Evolutionary conservation across 441 rosid species (phyloP), one percentile per base, ranked within the genome.

Genomic region (Gossypium trilobum): DNA sequence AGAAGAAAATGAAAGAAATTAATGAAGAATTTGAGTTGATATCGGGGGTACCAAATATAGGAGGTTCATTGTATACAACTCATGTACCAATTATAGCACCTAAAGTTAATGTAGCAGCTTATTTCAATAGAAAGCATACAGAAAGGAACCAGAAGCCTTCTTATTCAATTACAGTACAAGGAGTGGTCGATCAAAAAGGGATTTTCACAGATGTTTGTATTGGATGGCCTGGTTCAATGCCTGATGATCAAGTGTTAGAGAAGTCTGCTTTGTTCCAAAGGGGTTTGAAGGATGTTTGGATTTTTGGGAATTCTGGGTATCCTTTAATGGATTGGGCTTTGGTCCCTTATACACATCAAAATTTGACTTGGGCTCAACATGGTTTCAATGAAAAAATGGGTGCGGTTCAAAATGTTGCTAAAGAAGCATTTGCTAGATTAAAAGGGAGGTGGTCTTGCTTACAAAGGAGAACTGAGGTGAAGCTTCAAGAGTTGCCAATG

Each of bases 161-260:
- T 13, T 92, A 92, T 69, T 92, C 96, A 5, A 88, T 92, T 1
- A 89, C 97, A 0, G 86, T 90, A 0, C 97, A 92, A 67, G 97
- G 97, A 31, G 96, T 92, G 0, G 90, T 90, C 10, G 90, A 90
- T 81, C 78, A 86, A 2, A 80, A 73, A 7, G 94, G 96, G 3
- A 82, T 83, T 50, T 92, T 92, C 82, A 85, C 88, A 20, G 97
- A 92, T 56, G 87, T 87, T 0, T 90, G 92, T 76, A 90, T 92
- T 51, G 97, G 97, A 1, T 87, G 89, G 90, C 97, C 97, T 0
- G 97, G 97, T 0, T 92, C 97, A 3, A 85, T 90, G 84, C 74
- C 86, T 0, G 93, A 90, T 52, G 97, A 92, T 25, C 84, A 79
- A 64, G 90, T 92, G 50, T 75, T 92, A 1, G 91, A 89, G 76